phyloP scores from a whole-genome alignment of 2,329 filamentous ascomycete genomes.

The Juglanconis juglandina region DNA sequence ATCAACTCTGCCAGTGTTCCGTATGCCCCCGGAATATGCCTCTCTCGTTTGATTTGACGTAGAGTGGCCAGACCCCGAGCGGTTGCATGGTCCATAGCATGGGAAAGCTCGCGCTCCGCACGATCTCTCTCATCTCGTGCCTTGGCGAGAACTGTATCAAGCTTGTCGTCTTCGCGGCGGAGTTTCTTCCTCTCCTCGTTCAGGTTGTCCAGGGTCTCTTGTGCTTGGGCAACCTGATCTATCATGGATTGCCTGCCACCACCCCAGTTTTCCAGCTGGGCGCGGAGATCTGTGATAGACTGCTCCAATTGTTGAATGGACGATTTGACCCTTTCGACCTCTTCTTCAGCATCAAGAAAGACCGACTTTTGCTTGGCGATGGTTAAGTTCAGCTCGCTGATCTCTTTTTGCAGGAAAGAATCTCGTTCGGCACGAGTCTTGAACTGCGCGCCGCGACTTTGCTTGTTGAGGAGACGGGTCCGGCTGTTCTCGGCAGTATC shows the following conservation, averaged over 20 bases:
- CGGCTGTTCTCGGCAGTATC: constrained; percentile 72
- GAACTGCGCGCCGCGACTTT: constrained; percentile 83
- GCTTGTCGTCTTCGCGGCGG: constrained; percentile 83
- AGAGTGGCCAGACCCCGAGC: constrained; percentile 84
- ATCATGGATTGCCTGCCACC: constrained; percentile 69
- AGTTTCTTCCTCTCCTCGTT: constrained; percentile 84
- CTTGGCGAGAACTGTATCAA: constrained; percentile 73
- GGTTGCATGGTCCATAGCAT: constrained; percentile 87
- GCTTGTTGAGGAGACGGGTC: constrained; percentile 83
- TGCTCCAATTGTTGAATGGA: constrained; percentile 70
- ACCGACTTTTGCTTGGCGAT: constrained; percentile 80
- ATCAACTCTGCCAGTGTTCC: constrained; percentile 93
- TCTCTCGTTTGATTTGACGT: constrained; percentile 73
- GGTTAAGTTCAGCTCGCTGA: constrained; percentile 73
- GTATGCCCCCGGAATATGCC: constrained; percentile 80
- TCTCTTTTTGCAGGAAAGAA: constrained; percentile 73
- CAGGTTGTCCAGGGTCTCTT: constrained; percentile 73
- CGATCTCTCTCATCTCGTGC: constrained; percentile 72
- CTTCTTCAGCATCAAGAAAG: constrained; percentile 77
- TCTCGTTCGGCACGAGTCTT: constrained; percentile 86
- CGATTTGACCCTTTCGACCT: constrained; percentile 67
- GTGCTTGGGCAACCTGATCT: constrained; percentile 71
- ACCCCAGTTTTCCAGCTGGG: constrained; percentile 74
- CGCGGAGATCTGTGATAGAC: constrained; percentile 67
- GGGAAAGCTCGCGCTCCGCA: constrained; percentile 72